Evolutionary conservation across 768 basidiomycete species (phyloP).

Genomic region (Pisolithus sp.): DNA sequence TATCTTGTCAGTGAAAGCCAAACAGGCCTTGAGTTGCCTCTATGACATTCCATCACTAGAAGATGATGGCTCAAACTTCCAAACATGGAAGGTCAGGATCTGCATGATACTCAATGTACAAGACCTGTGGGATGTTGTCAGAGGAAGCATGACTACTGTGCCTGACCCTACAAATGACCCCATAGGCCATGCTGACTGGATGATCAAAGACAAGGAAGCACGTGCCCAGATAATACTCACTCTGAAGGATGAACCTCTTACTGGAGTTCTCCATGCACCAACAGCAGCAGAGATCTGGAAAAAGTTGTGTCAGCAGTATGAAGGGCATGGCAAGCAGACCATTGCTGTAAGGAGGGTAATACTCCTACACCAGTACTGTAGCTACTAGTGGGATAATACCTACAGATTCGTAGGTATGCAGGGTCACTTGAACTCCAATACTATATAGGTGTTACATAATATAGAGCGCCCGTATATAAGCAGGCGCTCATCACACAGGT

Average conservation of each 20-base stretch:
- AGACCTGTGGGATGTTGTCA: neutral
- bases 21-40: too few relatives aligned
- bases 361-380: too few relatives aligned
- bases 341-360: too few relatives aligned
- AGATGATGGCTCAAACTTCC: neutral
- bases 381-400: too few relatives aligned
- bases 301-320: neutral
- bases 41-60: too few relatives aligned
- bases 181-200: neutral
- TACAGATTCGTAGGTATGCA: too few relatives aligned
- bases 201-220: slow-evolving; percentile 8
- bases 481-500: too few relatives aligned
- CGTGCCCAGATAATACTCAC: slow-evolving; percentile 14
- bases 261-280: slow-evolving; percentile 4
- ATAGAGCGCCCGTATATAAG: too few relatives aligned
- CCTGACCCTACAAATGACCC: neutral
- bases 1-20: too few relatives aligned
- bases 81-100: neutral
- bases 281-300: neutral
- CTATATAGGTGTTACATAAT: too few relatives aligned
- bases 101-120: neutral
- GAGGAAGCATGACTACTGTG: neutral
- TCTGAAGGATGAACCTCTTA: slow-evolving; percentile 15
- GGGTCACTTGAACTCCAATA: too few relatives aligned
- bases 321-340: too few relatives aligned